Percentiles rank a stretch among this genome's conserved stretches.
Conservation (phyloP, 768 basidiomycete species). For the Lactifluus pinguis region DNA sequence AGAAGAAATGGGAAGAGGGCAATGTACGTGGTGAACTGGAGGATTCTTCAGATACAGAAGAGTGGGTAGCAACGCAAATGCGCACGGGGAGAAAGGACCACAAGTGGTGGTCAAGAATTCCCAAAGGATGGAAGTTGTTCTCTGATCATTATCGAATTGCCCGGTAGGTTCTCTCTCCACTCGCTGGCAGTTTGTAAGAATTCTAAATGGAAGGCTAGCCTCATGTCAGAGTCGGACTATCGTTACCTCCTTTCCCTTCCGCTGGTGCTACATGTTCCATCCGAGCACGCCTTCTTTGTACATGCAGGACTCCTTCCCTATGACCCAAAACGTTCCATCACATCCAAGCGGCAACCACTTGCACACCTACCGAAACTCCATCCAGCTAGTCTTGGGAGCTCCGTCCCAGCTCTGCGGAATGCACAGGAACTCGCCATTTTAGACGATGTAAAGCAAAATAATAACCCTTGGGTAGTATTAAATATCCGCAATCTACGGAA, state of each 20-base stretch:
- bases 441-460: constrained; percentile 63
- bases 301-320: constrained; percentile 78
- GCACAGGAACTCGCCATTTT: constrained; percentile 66
- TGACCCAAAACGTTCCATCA: constrained; percentile 47
- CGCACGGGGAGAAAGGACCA: constrained; percentile 6
- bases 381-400: background rate
- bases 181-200: background rate
- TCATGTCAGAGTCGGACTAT: constrained; percentile 53
- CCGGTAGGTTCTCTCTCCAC: constrained; percentile 28
- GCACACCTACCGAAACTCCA: constrained; percentile 11
- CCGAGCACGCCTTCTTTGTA: constrained; percentile 65
- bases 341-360: constrained; percentile 58
- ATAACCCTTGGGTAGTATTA: constrained; percentile 62
- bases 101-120: constrained; percentile 27
- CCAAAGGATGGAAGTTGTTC: constrained; percentile 60
- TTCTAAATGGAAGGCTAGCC: constrained; percentile 24
- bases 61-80: constrained; percentile 25
- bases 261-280: constrained; percentile 62
- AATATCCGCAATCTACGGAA: constrained; percentile 55
- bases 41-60: constrained; percentile 29
- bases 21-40: constrained; percentile 21
- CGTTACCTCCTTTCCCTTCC: constrained; percentile 72
- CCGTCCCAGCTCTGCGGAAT: constrained; percentile 32
- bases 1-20: constrained; percentile 32
- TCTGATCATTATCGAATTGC: constrained; percentile 75